Conservation (phyloP, 163 green algal genomes). For the Scenedesmus sp. region DNA sequence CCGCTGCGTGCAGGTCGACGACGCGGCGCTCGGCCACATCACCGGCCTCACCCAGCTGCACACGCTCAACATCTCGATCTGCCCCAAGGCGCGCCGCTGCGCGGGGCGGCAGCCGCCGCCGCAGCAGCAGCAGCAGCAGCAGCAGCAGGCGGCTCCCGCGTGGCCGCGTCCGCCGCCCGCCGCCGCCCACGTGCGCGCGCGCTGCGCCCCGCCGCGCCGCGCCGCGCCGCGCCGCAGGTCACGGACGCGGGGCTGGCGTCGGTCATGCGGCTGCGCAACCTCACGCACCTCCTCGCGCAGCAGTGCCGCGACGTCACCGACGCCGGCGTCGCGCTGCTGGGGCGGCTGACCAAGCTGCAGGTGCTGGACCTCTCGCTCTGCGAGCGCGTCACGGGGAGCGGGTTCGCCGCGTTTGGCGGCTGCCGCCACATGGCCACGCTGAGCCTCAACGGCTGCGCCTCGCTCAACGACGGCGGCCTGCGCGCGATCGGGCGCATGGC, state of each 20-base stretch:
- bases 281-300: constrained; percentile 54
- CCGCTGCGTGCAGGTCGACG: constrained; percentile 39
- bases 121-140: no score
- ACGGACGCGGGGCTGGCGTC: constrained; percentile 37
- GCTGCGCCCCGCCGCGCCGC: no score
- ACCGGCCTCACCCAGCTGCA: constrained; percentile 15
- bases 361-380: constrained; percentile 38
- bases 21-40: constrained; percentile 27
- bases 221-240: no score
- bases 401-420: constrained; percentile 14
- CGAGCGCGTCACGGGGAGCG: constrained; percentile 38
- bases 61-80: constrained; percentile 48
- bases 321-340: constrained; percentile 42
- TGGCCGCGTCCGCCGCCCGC: no score
- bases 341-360: constrained; percentile 29
- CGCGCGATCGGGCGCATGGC: constrained; percentile 32
- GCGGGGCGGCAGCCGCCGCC: no score
- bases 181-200: no score
- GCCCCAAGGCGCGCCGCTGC: no score
- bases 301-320: constrained; percentile 65
- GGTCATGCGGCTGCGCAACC: constrained; percentile 20
- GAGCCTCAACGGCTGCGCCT: constrained; percentile 44
- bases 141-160: no score
- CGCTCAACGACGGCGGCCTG: constrained; percentile 43
- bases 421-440: constrained; percentile 38